Percentiles rank a stretch among this genome's conserved stretches.
Evolutionary conservation across 164 flowering plant species (phyloP).

Genomic region (Magnolia sinica): DNA sequence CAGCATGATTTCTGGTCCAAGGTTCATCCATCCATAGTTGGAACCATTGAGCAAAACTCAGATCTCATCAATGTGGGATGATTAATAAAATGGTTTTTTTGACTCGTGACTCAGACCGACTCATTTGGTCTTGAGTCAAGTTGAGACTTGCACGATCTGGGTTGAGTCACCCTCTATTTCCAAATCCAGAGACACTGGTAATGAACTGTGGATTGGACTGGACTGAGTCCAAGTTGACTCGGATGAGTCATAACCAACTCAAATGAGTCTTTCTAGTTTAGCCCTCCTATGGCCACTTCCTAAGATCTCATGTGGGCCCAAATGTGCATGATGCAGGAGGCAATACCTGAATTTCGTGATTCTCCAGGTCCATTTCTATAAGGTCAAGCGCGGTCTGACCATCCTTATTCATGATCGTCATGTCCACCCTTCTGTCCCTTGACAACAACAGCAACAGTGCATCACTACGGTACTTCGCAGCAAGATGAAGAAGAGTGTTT

Average conservation of each 20-base stretch:
- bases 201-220: background rate
- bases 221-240: background rate
- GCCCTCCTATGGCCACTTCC: background rate
- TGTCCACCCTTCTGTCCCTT: background rate
- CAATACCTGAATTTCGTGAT: background rate
- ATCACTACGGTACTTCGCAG: background rate
- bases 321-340: background rate
- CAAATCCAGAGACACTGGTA: background rate
- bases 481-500: slow-evolving; percentile 5
- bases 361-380: background rate
- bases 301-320: background rate
- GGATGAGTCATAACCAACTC: no score
- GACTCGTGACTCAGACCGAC: no score
- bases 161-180: background rate
- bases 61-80: no score
- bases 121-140: no score
- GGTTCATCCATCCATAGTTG: no score
- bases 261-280: no score
- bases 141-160: no score
- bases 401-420: slow-evolving; percentile 6
- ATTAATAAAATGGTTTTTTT: no score
- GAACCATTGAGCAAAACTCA: no score
- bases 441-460: background rate
- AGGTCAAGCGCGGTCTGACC: slow-evolving; percentile 4
- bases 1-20: no score